Evolutionary conservation across 1,139 yeast species (phyloP).

Genomic region (Saccharomyces hybrid): DNA sequence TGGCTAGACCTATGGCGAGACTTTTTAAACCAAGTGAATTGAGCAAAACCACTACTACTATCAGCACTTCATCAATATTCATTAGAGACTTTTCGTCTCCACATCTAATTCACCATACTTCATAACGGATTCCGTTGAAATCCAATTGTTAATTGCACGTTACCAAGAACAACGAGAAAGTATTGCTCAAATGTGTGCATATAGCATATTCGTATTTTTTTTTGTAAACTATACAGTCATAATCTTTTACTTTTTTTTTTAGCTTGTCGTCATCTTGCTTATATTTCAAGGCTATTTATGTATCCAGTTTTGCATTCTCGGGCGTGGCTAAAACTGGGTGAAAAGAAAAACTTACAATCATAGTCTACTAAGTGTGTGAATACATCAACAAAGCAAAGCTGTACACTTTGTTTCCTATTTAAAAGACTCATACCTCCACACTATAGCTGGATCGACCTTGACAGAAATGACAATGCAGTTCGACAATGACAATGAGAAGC

Average conservation of each 20-base stretch:
- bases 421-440: neutral
- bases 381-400: neutral
- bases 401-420: neutral
- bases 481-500: constrained; percentile 13
- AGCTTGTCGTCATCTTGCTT: neutral
- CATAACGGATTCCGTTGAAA: neutral
- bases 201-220: neutral
- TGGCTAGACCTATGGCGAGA: constrained; percentile 10
- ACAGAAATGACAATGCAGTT: constrained; percentile 14
- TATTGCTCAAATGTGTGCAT: neutral
- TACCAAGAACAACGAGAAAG: neutral
- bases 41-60: neutral
- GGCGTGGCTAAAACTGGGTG: neutral
- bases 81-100: neutral
- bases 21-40: constrained; percentile 1
- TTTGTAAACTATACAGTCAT: neutral
- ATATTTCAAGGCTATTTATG: neutral
- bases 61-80: neutral
- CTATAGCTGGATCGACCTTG: neutral
- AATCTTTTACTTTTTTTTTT: neutral
- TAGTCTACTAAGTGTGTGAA: neutral
- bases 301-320: neutral
- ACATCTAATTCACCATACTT: neutral
- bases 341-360: neutral
- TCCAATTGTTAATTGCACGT: neutral